These are phyloP conservation scores for Diplodia sapinea DNA, from an alignment of 2,329 filamentous ascomycete genomes.

Conservation along the genomic window DNA sequence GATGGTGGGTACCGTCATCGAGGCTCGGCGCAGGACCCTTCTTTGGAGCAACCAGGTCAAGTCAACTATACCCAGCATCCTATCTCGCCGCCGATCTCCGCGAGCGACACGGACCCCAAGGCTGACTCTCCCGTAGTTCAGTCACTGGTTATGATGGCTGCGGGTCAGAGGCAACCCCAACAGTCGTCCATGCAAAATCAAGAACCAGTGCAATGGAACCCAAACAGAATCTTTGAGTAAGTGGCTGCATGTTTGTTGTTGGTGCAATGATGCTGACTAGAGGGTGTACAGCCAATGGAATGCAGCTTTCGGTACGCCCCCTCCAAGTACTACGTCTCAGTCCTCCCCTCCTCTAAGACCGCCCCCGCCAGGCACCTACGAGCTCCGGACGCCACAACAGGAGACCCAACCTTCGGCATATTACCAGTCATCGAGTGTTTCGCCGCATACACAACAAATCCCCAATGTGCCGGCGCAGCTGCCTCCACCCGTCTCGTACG, in stretches of 20 bases:
- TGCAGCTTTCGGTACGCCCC: constrained; percentile 82
- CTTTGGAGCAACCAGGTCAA: constrained; percentile 59
- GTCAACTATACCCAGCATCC: constrained; percentile 72
- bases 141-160: constrained; percentile 73
- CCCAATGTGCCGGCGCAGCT: constrained; percentile 42
- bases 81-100: constrained; percentile 80
- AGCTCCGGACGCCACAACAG: constrained; percentile 45
- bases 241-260: constrained; percentile 46
- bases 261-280: constrained; percentile 33
- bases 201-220: constrained; percentile 78
- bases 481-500: constrained; percentile 44
- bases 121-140: constrained; percentile 76
- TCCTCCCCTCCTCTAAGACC: constrained; percentile 53
- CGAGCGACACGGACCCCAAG: constrained; percentile 74
- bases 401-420: constrained; percentile 43
- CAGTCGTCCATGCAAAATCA: constrained; percentile 62
- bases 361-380: constrained; percentile 49
- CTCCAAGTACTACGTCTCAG: constrained; percentile 50
- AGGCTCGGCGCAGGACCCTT: constrained; percentile 53
- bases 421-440: constrained; percentile 43
- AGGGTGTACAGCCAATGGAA: constrained; percentile 79
- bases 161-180: constrained; percentile 58
- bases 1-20: constrained; percentile 58
- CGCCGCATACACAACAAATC: constrained; percentile 43
- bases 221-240: constrained; percentile 87